phyloP scores from a whole-genome alignment of 768 basidiomycete genomes.

The Pleurotus djamor region DNA sequence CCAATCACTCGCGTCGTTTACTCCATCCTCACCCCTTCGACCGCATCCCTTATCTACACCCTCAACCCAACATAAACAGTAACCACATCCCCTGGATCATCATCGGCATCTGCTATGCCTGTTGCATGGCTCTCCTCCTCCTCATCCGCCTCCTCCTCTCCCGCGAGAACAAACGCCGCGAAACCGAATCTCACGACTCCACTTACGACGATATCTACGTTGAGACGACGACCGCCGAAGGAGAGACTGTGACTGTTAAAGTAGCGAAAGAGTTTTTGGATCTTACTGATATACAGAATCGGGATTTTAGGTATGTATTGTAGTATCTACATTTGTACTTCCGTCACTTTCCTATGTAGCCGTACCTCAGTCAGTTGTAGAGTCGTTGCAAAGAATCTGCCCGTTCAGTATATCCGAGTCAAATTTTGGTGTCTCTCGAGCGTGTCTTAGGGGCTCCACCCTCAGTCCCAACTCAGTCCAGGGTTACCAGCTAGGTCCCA shows the following conservation, averaged over 20 bases:
- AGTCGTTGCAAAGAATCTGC: too few relatives aligned
- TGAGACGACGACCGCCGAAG: constrained; percentile 47
- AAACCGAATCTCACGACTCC: constrained; percentile 49
- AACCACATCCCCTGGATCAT: constrained; percentile 78
- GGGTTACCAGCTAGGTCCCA: too few relatives aligned
- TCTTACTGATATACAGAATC: constrained; percentile 70
- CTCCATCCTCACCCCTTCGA: too few relatives aligned
- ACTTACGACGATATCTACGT: constrained; percentile 64
- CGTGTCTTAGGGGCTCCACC: too few relatives aligned
- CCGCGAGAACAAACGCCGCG: constrained; percentile 63
- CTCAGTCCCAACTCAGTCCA: too few relatives aligned
- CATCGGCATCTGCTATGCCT: constrained; percentile 61
- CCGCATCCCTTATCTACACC: background rate
- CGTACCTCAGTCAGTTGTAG: too few relatives aligned
- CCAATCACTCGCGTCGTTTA: too few relatives aligned
- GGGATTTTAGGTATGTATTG: constrained; percentile 71
- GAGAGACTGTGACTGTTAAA: constrained; percentile 49
- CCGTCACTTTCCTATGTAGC: too few relatives aligned
- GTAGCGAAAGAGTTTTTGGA: constrained; percentile 77
- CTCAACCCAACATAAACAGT: constrained; percentile 25
- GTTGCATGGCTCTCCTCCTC: constrained; percentile 46
- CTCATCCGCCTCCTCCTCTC: constrained; percentile 51
- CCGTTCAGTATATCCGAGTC: too few relatives aligned
- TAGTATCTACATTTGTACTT: too few relatives aligned
- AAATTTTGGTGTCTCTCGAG: too few relatives aligned